Evolutionary conservation across 2,329 filamentous ascomycete genomes (phyloP).

Genomic region (Cordyceps farinosa): DNA sequence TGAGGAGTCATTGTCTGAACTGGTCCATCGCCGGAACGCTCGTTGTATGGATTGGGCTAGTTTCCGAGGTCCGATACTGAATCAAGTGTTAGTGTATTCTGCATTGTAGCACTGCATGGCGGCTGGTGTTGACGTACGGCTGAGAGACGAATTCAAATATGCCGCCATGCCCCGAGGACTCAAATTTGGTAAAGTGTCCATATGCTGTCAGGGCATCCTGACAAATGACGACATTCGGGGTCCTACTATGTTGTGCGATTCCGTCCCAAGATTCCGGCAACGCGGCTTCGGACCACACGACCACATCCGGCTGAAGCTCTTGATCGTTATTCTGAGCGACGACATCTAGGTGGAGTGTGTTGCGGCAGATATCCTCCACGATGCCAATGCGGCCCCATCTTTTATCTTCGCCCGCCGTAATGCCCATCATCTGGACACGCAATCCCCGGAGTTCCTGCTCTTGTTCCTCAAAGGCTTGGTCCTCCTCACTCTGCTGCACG

Average conservation of each 20-base stretch:
- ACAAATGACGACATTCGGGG: constrained; percentile 32
- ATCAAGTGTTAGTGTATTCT: no score
- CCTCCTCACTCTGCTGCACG: neutral
- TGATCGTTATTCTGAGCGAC: constrained; percentile 18
- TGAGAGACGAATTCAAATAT: constrained; percentile 36
- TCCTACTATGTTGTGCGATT: neutral
- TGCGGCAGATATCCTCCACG: constrained; percentile 28
- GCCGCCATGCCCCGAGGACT: constrained; percentile 24
- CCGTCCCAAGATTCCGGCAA: constrained; percentile 5
- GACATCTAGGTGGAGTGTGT: constrained; percentile 34
- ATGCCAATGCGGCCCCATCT: constrained; percentile 10
- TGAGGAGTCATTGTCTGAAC: neutral
- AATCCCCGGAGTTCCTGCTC: constrained; percentile 30
- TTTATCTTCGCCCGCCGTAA: constrained; percentile 2
- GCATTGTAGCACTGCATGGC: no score
- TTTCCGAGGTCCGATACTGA: constrained; percentile 36
- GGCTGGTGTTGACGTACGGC: constrained; percentile 28
- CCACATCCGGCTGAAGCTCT: constrained; percentile 25
- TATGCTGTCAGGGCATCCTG: constrained; percentile 30
- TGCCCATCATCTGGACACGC: constrained; percentile 28
- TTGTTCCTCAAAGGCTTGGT: constrained; percentile 28
- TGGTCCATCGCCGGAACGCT: constrained; percentile 17
- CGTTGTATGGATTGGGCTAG: constrained; percentile 30
- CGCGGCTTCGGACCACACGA: constrained; percentile 24
- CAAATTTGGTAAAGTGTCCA: constrained; percentile 20